These are phyloP conservation scores for Colletotrichum gigasporum DNA, from an alignment of 2,329 filamentous ascomycete species.

Conservation along the genomic window DNA sequence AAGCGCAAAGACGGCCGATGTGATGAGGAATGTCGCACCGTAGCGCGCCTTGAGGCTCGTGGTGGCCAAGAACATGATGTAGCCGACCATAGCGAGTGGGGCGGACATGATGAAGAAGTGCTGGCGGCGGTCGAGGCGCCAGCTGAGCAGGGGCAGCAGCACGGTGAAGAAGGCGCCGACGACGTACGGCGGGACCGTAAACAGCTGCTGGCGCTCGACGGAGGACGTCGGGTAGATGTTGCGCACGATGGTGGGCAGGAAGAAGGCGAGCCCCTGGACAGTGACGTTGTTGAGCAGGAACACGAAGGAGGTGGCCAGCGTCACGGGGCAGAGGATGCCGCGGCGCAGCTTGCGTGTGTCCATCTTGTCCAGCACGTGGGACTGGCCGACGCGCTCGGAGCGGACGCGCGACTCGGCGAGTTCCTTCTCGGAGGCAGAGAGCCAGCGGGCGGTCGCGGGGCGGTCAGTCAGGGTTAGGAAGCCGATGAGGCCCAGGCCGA, in stretches of 20 bases:
- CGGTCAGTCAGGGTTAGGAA: conserved; percentile 74
- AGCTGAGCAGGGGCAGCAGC: conserved; percentile 65
- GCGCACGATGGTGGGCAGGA: conserved; percentile 70
- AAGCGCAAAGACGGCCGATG: conserved; percentile 67
- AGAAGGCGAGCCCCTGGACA: conserved; percentile 73
- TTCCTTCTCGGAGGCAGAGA: conserved; percentile 69
- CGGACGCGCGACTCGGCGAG: conserved; percentile 70
- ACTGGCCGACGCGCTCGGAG: conserved; percentile 65
- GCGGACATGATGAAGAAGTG: conserved; percentile 65
- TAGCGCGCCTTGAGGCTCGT: conserved; percentile 60
- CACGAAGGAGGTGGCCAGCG: conserved; percentile 62
- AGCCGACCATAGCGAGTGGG: conserved; percentile 69
- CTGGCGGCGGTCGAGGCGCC: conserved; percentile 62
- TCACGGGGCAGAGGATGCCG: conserved; percentile 69
- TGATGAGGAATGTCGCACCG: conserved; percentile 71
- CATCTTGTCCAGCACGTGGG: conserved; percentile 69
- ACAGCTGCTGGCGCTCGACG: conserved; percentile 70
- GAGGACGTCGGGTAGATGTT: conserved; percentile 68
- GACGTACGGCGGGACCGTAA: conserved; percentile 72
- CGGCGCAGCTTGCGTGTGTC: conserved; percentile 65
- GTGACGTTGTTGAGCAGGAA: conserved; percentile 74
- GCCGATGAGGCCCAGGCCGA: conserved; percentile 60
- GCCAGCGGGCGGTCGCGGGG: conserved; percentile 72
- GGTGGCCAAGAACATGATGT: conserved; percentile 70
- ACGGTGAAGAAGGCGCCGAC: conserved; percentile 70